Evolutionary conservation across 2,329 filamentous ascomycete genomes (phyloP), one percentile per base, ranked within the genome.

Genomic region (Conoideocrella luteorostrata): DNA sequence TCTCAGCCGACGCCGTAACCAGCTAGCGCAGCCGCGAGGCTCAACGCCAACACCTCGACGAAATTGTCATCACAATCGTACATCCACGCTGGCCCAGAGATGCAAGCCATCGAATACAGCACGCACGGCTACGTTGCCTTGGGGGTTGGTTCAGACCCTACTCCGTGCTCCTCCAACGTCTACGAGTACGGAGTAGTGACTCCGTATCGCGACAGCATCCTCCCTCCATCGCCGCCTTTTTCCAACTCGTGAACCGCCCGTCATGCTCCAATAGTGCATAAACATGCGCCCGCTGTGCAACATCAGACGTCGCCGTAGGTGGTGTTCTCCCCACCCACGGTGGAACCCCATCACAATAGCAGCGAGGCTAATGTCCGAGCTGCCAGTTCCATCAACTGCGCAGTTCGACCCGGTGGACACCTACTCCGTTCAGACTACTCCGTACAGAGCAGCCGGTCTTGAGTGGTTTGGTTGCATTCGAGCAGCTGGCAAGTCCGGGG

Each of bases 1-100:
- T 40, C 36, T 35, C 29, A 43, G 23, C 28, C 41, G 40, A 39
- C 36, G 40, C 36, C 36, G 23, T 32, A 24, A 22, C 15, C 17
- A 4, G 22, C 20, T 34, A n/a, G 23, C 26, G 13, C 18, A 18
- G 15, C 20, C 23, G 18, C 33, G 26, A 39, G 37, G 23, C 21
- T 33, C 20, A 33, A 33, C 30, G n/a, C n/a, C n/a, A n/a, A n/a
- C n/a, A n/a, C n/a, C 33, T 20, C n/a, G 17, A 35, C 15, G 12
- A 18, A 35, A 18, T 5, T 18, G 33, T 18, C 12, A 13, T 35
- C n/a, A 35, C 33, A 12, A 35, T 9, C 17, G 12, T 18, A 17
- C n/a, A 18, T 35, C 15, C 33, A 22, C 21, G n/a, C n/a, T 17
- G 30, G 7, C 30, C n/a, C n/a, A n/a, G n/a, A n/a, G n/a, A n/a